Base-by-base conservation (phyloP, 202 grass and related monocot species). In the Schoenoplectus tabernaemontani region DNA sequence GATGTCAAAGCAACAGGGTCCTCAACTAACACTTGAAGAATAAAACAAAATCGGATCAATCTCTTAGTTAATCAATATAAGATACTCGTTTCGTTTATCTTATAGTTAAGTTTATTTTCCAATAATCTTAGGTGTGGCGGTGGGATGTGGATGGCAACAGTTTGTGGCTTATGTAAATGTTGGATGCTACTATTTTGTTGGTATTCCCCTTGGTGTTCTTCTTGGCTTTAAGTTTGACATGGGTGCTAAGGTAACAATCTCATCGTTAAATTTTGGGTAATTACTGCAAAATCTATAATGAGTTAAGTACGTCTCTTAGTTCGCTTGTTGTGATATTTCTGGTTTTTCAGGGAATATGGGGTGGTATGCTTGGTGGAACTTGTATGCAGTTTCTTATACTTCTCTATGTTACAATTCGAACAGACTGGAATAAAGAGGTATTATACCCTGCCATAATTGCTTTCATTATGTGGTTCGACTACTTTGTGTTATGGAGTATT, bases 381-480 rank as follows among this genome's bases (percentile, higher is more conserved):
- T 84, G 61, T 54, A 78, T 84, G 72, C 82, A 84, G 13, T 62
- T 69, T 38, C 44, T 78, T 17, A 84, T 84, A 11, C 70, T 84
- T 24, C 36, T 83, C 59, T 77, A 6, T 34, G 59, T 84, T 41
- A 84, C 82, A 15, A 77, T 84, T 50, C 24, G 82, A 78, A 84
- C 82, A 19, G 82, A 84, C 46, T 84, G 82, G 82, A 65, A 78
- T 13, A 84, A 78, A 84, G 82, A 84, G 82, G 82, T 77, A 74
- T 37, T 19, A 67, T 42, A 86, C 13, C 12, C 2, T 41, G 53
- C 12, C 1, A n/a, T 34, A 32, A 73, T 1, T 73, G 6, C 0
- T 73, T 51, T 72, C 32, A 32, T 30, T 32, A 26, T 70, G 16
- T 23, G 1, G 20, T 26, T 65, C 39, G 2, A 7, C 7, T 39